Evolutionary conservation across 139 green algal species (phyloP).

Genomic region (Ettlia oleoabundans): DNA sequence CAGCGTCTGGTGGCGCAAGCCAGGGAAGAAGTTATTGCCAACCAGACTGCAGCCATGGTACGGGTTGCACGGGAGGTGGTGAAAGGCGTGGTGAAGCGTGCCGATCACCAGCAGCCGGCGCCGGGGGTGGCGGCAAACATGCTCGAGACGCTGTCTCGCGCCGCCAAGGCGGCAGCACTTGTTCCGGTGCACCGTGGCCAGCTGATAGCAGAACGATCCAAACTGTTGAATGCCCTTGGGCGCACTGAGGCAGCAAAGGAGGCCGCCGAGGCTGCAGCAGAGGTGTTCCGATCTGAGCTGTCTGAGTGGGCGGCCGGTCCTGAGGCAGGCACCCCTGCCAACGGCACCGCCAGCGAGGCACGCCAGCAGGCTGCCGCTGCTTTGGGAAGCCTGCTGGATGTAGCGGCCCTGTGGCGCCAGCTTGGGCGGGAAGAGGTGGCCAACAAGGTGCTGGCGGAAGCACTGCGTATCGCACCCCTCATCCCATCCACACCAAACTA

Average conservation of each 20-base stretch:
- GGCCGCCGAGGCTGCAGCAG: not conserved
- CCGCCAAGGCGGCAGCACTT: not conserved
- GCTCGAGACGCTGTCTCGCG: not conserved
- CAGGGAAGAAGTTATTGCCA: not conserved
- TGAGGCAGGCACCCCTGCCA: not conserved
- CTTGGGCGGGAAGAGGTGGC: not conserved
- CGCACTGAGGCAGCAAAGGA: not conserved
- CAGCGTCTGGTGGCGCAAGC: not conserved
- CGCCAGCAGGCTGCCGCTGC: not conserved
- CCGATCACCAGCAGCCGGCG: not conserved
- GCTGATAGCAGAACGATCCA: slow-evolving; percentile 3
- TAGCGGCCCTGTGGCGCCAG: not conserved
- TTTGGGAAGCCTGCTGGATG: not conserved
- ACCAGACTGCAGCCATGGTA: not conserved
- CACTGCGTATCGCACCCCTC: not conserved
- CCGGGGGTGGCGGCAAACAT: not conserved
- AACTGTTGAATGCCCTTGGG: not conserved
- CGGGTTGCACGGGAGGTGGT: slow-evolving; percentile 1
- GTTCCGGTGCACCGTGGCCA: slow-evolving; percentile 4
- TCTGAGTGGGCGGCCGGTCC: not conserved
- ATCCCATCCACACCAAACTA: not conserved
- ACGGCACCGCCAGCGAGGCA: not conserved
- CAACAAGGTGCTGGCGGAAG: not conserved
- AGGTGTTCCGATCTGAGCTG: not conserved
- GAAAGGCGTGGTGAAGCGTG: not conserved